phyloP scores from a whole-genome alignment of 2,329 filamentous ascomycete species.

The Magnaporthales sp. region DNA sequence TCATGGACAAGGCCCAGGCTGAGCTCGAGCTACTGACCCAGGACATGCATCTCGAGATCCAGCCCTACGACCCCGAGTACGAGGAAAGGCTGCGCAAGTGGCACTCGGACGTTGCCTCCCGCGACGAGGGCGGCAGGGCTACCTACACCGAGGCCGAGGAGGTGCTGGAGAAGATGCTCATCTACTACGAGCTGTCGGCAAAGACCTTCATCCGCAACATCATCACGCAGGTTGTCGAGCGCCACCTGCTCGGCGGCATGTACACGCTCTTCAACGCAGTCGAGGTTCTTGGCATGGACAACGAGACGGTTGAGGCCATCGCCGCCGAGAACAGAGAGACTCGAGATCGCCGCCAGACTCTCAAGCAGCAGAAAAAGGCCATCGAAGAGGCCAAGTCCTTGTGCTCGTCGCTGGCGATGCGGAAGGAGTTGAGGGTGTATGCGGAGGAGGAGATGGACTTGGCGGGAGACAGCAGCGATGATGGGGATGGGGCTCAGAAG shows the following conservation, averaged over 20 bases:
- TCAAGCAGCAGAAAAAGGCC: slow-evolving; percentile 38
- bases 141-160: slow-evolving; percentile 42
- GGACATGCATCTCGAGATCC: slow-evolving; percentile 43
- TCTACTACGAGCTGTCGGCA: slow-evolving; percentile 44
- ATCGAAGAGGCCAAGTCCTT: slow-evolving; percentile 41
- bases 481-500: slow-evolving; percentile 11
- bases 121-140: slow-evolving; percentile 26
- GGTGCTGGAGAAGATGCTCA: slow-evolving; percentile 46
- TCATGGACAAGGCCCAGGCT: slow-evolving; percentile 35
- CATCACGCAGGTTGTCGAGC: slow-evolving; percentile 43
- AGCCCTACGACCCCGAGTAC: slow-evolving; percentile 45
- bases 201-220: slow-evolving; percentile 44
- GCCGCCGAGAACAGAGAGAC: slow-evolving; percentile 45
- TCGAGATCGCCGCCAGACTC: slow-evolving; percentile 35
- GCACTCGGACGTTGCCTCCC: slow-evolving; percentile 26
- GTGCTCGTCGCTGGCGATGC: slow-evolving; percentile 41
- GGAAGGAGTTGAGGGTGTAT: slow-evolving; percentile 34
- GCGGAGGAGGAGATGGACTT: slow-evolving; percentile 15
- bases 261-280: slow-evolving; percentile 42
- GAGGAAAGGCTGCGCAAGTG: slow-evolving; percentile 39
- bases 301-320: slow-evolving; percentile 37
- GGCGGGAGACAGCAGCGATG: slow-evolving; percentile 18
- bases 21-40: slow-evolving; percentile 37
- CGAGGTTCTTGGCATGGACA: slow-evolving; percentile 38
- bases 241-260: slow-evolving; percentile 42